Conservation (phyloP, 1,284 basidiomycete genomes). For the Pseudozyma thailandica region DNA sequence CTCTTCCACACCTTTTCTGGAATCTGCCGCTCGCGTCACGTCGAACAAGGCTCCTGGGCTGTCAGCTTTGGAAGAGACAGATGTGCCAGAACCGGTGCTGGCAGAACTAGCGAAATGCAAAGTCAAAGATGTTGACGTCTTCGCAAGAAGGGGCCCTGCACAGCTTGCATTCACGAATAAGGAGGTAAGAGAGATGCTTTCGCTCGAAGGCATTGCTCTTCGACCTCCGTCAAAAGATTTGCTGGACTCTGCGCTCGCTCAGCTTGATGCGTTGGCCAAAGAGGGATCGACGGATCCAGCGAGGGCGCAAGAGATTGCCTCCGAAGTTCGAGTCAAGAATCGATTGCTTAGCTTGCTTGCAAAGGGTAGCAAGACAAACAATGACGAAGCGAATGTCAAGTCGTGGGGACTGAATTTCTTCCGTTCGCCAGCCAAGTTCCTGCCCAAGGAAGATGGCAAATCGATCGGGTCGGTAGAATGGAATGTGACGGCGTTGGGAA, state of each 20-base stretch:
- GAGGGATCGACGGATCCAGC: conserved; percentile 16
- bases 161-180: conserved; percentile 94
- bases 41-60: conserved; percentile 66
- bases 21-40: conserved; percentile 13
- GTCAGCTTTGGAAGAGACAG: conserved; percentile 77
- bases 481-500: conserved; percentile 45
- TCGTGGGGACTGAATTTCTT: conserved; percentile 61
- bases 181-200: conserved; percentile 90
- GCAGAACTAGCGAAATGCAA: conserved; percentile 75
- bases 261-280: conserved; percentile 42
- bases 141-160: conserved; percentile 85
- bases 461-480: conserved; percentile 46
- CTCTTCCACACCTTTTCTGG: conserved; percentile 44
- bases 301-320: conserved; percentile 25
- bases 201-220: conserved; percentile 79
- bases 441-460: conserved; percentile 11
- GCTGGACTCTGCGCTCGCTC: conserved; percentile 65
- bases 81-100: conserved; percentile 83
- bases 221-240: conserved; percentile 67
- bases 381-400: conserved; percentile 11
- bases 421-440: conserved; percentile 55
- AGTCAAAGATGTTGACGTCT: conserved; percentile 82
- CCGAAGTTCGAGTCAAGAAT: conserved; percentile 69
- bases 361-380: conserved; percentile 74
- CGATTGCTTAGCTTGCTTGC: conserved; percentile 74